phyloP scores from a whole-genome alignment of 192 early-diverging fungal genomes.

The Mortierella alpina region DNA sequence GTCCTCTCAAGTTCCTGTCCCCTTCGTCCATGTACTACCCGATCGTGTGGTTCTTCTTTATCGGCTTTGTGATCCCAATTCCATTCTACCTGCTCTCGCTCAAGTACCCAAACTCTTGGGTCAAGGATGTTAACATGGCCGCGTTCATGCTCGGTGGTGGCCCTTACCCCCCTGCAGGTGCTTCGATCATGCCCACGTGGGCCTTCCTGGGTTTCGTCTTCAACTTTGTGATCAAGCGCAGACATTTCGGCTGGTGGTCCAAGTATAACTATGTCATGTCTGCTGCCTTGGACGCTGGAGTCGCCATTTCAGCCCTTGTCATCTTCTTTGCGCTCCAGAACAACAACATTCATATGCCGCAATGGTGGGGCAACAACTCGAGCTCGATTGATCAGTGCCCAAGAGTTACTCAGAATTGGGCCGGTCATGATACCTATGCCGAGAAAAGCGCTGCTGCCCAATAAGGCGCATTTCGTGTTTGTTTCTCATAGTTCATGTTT shows the following conservation, averaged over 20 bases:
- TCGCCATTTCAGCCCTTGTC: slow-evolving; percentile 52
- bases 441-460: slow-evolving; percentile 9
- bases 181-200: slow-evolving; percentile 62
- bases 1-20: slow-evolving; percentile 76
- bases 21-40: slow-evolving; percentile 55
- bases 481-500: background rate
- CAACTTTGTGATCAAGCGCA: slow-evolving; percentile 77
- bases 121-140: slow-evolving; percentile 76
- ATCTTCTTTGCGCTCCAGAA: slow-evolving; percentile 65
- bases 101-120: slow-evolving; percentile 75
- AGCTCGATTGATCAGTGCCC: slow-evolving; percentile 64
- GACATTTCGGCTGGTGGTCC: slow-evolving; percentile 71
- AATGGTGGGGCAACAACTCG: slow-evolving; percentile 65
- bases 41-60: slow-evolving; percentile 67
- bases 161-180: slow-evolving; percentile 70
- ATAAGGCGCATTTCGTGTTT: background rate
- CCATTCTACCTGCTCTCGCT: slow-evolving; percentile 73
- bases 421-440: slow-evolving; percentile 60
- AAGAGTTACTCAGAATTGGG: slow-evolving; percentile 55
- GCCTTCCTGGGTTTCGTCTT: slow-evolving; percentile 71
- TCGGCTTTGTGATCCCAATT: slow-evolving; percentile 76
- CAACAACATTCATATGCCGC: slow-evolving; percentile 58
- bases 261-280: slow-evolving; percentile 69
- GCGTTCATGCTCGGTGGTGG: slow-evolving; percentile 72
- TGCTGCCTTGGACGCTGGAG: slow-evolving; percentile 63